A percentile compares a stretch with the other conserved stretches of the same genome.
Evolutionary conservation across 1,284 basidiomycete species (phyloP).

Genomic region (Cutaneotrichosporon cutaneum): DNA sequence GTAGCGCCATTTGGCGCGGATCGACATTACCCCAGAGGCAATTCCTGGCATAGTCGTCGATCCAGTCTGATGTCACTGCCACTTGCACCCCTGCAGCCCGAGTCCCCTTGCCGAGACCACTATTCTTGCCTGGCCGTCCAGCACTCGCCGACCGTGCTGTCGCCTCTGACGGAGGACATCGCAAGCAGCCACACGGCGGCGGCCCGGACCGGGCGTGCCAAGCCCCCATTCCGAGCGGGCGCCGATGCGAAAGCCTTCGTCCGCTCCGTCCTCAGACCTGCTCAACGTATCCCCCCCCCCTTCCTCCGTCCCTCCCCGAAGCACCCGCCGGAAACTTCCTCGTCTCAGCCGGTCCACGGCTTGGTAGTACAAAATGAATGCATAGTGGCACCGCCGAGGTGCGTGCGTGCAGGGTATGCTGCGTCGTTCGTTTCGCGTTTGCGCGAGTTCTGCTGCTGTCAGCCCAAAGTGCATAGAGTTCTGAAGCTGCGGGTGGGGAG

Average conservation of each 20-base stretch:
- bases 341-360: background rate
- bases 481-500: background rate
- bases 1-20: background rate
- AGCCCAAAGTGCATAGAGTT: too few relatives aligned
- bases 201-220: background rate
- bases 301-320: background rate
- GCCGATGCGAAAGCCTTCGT: background rate
- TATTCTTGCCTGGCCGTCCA: background rate
- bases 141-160: background rate
- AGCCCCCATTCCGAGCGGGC: background rate
- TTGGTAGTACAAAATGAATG: background rate
- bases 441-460: background rate
- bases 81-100: background rate
- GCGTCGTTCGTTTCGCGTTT: background rate
- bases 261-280: background rate
- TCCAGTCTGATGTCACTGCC: background rate
- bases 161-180: background rate
- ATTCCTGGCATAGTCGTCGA: background rate
- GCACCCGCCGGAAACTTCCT: background rate
- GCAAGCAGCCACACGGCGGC: too few relatives aligned
- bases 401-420: conserved; percentile 1
- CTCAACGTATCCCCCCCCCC: background rate
- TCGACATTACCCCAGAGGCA: background rate
- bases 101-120: background rate
- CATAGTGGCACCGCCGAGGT: conserved; percentile 1